Conservation (phyloP, 257 asterid genomes). For the Asclepias syriaca region DNA sequence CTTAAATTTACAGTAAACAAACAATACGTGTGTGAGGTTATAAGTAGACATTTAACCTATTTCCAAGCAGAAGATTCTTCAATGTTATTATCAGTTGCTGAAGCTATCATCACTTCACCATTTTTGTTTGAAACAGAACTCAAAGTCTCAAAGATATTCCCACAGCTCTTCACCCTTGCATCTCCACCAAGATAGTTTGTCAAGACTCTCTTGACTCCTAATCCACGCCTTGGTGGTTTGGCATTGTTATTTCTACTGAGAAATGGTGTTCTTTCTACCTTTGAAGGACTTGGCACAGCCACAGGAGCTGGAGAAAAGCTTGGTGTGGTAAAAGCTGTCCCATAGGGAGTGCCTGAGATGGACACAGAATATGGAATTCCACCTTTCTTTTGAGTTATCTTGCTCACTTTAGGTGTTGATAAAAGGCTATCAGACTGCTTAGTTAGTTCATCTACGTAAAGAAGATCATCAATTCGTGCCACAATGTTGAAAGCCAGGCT, state of each 20-base stretch:
- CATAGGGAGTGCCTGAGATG: slow-evolving; percentile 62
- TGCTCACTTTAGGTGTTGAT: slow-evolving; percentile 29
- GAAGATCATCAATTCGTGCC: slow-evolving; percentile 77
- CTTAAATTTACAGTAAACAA: background rate
- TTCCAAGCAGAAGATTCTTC: slow-evolving; percentile 24
- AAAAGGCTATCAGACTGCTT: slow-evolving; percentile 50
- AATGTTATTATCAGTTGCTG: background rate
- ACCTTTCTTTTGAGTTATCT: slow-evolving; percentile 45
- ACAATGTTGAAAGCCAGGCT: slow-evolving; percentile 77
- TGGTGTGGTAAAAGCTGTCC: slow-evolving; percentile 51
- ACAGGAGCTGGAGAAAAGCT: slow-evolving; percentile 51
- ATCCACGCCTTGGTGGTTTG: slow-evolving; percentile 61
- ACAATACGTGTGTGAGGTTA: too few relatives aligned
- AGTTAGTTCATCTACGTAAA: slow-evolving; percentile 71
- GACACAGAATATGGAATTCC: slow-evolving; percentile 36
- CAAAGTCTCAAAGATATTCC: slow-evolving; percentile 27
- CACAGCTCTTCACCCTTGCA: slow-evolving; percentile 38
- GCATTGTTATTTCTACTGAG: slow-evolving; percentile 25
- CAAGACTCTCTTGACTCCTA: slow-evolving; percentile 69
- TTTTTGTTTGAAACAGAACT: slow-evolving; percentile 38
- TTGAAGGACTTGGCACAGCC: slow-evolving; percentile 42
- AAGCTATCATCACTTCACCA: slow-evolving; percentile 17
- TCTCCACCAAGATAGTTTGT: slow-evolving; percentile 66
- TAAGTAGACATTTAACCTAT: slow-evolving; percentile 1
- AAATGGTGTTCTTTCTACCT: slow-evolving; percentile 59